phyloP scores from a whole-genome alignment of 2,329 filamentous ascomycete genomes.

The Colletotrichum lupini region DNA sequence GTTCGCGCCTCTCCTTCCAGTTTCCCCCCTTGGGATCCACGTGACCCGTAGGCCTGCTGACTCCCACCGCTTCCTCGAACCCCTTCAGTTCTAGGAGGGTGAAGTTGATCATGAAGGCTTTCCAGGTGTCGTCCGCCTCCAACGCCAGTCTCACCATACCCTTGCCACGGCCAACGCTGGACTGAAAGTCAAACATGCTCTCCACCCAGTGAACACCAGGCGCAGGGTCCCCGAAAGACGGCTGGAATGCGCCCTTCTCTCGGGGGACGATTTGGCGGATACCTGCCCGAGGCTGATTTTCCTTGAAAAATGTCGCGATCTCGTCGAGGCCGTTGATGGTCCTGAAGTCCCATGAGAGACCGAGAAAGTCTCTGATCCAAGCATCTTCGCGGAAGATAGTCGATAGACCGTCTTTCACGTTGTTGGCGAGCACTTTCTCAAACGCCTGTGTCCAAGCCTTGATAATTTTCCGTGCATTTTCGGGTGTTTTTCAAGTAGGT shows the following conservation, averaged over 20 bases:
- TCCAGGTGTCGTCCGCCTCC: constrained; percentile 56
- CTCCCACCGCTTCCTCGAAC: constrained; percentile 60
- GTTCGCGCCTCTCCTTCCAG: constrained; percentile 66
- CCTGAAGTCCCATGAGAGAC: constrained; percentile 65
- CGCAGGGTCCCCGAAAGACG: constrained; percentile 19
- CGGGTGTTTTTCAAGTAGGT: constrained; percentile 1
- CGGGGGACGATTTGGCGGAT: constrained; percentile 12
- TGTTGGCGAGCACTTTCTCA: background rate
- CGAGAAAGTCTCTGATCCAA: constrained; percentile 69
- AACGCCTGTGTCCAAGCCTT: background rate
- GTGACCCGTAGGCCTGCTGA: constrained; percentile 64
- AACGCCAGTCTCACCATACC: constrained; percentile 34
- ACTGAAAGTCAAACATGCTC: constrained; percentile 37
- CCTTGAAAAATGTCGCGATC: constrained; percentile 16
- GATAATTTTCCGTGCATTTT: constrained; percentile 1
- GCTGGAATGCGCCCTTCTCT: constrained; percentile 11
- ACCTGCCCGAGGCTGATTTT: background rate
- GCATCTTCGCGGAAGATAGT: constrained; percentile 55
- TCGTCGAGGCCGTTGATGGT: constrained; percentile 20
- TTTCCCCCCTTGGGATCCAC: constrained; percentile 67
- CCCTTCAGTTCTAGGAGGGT: constrained; percentile 64
- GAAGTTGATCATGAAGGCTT: constrained; percentile 73
- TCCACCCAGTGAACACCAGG: constrained; percentile 34
- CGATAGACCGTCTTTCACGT: background rate
- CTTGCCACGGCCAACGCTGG: constrained; percentile 29